phyloP scores from a whole-genome alignment of 441 rosid species.

The Gossypium laxum region DNA sequence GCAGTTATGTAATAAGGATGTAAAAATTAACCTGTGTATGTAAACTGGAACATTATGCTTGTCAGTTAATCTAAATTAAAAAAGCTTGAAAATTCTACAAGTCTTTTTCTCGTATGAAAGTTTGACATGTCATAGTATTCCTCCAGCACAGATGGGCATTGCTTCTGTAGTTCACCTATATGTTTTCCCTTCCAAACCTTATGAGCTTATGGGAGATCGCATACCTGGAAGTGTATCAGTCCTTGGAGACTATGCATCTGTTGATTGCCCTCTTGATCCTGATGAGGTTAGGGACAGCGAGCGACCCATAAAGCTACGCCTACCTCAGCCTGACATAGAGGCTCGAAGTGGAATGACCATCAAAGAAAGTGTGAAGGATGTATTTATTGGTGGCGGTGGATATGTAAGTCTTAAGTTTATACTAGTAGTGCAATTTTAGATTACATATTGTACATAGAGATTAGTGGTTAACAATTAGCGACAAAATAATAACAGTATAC shows the following conservation, averaged over 20 bases:
- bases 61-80: not conserved
- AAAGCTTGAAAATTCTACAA: constrained; percentile 1
- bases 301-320: constrained; percentile 87
- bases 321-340: constrained; percentile 69
- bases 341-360: constrained; percentile 76
- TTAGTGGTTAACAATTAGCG: too few species aligned
- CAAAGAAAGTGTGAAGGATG: constrained; percentile 82
- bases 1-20: too few species aligned
- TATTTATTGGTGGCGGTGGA: constrained; percentile 85
- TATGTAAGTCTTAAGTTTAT: constrained; percentile 54
- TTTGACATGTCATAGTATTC: constrained; percentile 37
- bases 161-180: constrained; percentile 91
- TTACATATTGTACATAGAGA: not conserved
- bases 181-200: constrained; percentile 92
- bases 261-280: constrained; percentile 88
- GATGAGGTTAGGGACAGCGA: constrained; percentile 96
- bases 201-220: constrained; percentile 79
- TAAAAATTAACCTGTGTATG: not conserved
- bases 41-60: not conserved
- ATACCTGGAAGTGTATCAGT: constrained; percentile 68
- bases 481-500: too few species aligned
- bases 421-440: not conserved
- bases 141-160: constrained; percentile 93
- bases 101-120: constrained; percentile 18
- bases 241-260: constrained; percentile 93